Evolutionary conservation across 2,329 filamentous ascomycete species (phyloP).

Genomic region (Exutisphaerella laricina): DNA sequence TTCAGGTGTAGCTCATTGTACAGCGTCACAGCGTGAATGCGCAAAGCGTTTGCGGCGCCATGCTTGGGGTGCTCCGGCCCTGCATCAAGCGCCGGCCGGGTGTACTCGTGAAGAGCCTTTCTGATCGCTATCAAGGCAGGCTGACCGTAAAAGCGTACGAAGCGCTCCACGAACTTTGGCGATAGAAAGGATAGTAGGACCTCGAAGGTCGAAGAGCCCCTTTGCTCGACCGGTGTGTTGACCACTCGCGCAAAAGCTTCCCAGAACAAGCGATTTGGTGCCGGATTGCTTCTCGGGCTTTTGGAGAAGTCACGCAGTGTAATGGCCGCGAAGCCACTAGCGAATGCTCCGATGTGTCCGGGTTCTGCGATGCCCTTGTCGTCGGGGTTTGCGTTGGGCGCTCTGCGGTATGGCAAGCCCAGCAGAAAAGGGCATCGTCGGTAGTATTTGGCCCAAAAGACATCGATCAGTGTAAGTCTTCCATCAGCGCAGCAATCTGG

Average conservation of each 20-base stretch:
- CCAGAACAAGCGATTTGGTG: constrained; percentile 79
- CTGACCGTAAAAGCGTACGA: constrained; percentile 75
- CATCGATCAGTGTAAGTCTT: constrained; percentile 70
- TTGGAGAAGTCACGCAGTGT: constrained; percentile 76
- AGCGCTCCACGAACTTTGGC: constrained; percentile 61
- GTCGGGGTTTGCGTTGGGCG: too few relatives aligned
- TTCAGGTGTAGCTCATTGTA: constrained; percentile 3
- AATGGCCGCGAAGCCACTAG: constrained; percentile 76
- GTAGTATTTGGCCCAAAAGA: constrained; percentile 81
- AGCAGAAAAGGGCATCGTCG: constrained; percentile 78
- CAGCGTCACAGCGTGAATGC: neutral
- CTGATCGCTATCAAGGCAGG: constrained; percentile 66
- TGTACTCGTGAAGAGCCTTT: constrained; percentile 15
- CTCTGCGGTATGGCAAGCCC: constrained; percentile 47
- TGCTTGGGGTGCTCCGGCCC: neutral
- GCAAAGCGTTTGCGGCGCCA: neutral
- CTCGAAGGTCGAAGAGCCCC: constrained; percentile 44
- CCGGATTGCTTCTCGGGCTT: constrained; percentile 63
- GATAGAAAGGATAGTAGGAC: constrained; percentile 51
- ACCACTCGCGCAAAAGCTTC: constrained; percentile 66
- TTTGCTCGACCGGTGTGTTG: constrained; percentile 59
- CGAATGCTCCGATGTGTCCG: constrained; percentile 53
- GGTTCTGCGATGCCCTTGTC: constrained; percentile 78
- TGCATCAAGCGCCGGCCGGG: neutral
- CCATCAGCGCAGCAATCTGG: constrained; percentile 55